These are phyloP conservation scores for Zymoseptoria brevis DNA, from an alignment of 2,329 filamentous ascomycete species.

Conservation along the genomic window DNA sequence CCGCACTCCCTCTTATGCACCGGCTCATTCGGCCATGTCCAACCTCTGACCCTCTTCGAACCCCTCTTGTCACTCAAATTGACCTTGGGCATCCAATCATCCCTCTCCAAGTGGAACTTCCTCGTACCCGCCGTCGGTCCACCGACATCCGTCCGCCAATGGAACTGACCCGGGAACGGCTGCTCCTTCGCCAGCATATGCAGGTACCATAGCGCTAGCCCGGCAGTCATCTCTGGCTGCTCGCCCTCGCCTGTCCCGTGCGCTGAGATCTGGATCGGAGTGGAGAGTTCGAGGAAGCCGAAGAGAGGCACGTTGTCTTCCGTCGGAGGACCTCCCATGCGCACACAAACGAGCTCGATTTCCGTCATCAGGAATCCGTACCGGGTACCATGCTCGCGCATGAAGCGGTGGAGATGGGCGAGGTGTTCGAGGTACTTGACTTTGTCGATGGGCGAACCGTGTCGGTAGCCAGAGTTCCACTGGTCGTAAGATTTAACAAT, in stretches of 20 bases:
- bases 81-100: constrained; percentile 67
- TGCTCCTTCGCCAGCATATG: constrained; percentile 63
- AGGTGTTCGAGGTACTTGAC: constrained; percentile 85
- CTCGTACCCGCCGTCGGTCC: constrained; percentile 65
- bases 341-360: constrained; percentile 86
- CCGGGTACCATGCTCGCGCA: constrained; percentile 87
- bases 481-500: constrained; percentile 87
- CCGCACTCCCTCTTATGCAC: constrained; percentile 65
- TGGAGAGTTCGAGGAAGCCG: constrained; percentile 71
- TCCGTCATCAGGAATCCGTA: constrained; percentile 97
- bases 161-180: constrained; percentile 49
- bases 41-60: constrained; percentile 64
- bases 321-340: constrained; percentile 53
- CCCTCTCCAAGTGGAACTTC: constrained; percentile 60
- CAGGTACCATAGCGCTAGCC: constrained; percentile 68
- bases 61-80: constrained; percentile 68
- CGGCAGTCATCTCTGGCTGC: constrained; percentile 55
- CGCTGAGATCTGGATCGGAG: constrained; percentile 45
- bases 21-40: constrained; percentile 68
- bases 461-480: constrained; percentile 92
- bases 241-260: constrained; percentile 30
- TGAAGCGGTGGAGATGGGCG: constrained; percentile 76
- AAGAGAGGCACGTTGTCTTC: constrained; percentile 60
- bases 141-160: constrained; percentile 64
- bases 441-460: constrained; percentile 73